A percentile compares a stretch with the other conserved stretches of the same genome.
Conservation (phyloP, 345 rosid species). For the Hibiscus tridactylites region DNA sequence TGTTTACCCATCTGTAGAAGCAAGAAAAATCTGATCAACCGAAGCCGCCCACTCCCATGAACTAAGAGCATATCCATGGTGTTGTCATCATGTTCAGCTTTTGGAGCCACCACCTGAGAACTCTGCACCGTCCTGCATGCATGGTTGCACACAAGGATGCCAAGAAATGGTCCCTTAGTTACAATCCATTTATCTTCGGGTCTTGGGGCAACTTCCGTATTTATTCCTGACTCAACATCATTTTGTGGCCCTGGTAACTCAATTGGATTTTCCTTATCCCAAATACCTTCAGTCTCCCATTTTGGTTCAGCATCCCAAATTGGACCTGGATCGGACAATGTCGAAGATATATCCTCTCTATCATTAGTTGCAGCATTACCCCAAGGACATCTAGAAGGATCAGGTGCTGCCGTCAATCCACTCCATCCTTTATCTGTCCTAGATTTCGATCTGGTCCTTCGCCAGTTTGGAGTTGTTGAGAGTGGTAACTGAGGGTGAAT, state of each 20-base stretch:
- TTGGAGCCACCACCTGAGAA: slow-evolving; percentile 96
- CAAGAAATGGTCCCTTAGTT: slow-evolving; percentile 77
- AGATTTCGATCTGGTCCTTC: slow-evolving; percentile 88
- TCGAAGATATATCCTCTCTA: slow-evolving; percentile 90
- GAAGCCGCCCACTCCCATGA: slow-evolving; percentile 79
- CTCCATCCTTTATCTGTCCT: slow-evolving; percentile 86
- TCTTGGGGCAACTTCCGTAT: slow-evolving; percentile 43
- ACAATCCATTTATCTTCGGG: slow-evolving; percentile 68
- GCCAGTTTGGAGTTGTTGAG: slow-evolving; percentile 87
- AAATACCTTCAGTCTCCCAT: slow-evolving; percentile 75
- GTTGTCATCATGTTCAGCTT: slow-evolving; percentile 78
- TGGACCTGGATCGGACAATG: slow-evolving; percentile 94
- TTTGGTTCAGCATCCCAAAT: slow-evolving; percentile 98
- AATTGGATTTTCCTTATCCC: slow-evolving; percentile 77
- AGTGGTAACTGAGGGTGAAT: slow-evolving; percentile 76
- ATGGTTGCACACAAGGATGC: slow-evolving; percentile 90
- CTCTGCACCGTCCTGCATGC: slow-evolving; percentile 94
- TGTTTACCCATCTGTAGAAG: slow-evolving; percentile 83
- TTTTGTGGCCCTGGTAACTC: slow-evolving; percentile 80
- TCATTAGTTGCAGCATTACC: slow-evolving; percentile 71
- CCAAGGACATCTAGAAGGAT: slow-evolving; percentile 68
- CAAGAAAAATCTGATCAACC: slow-evolving; percentile 73
- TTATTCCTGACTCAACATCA: slow-evolving; percentile 54
- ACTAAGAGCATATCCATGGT: slow-evolving; percentile 85
- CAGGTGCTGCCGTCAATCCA: slow-evolving; percentile 58